Evolutionary conservation across 2,329 filamentous ascomycete species (phyloP).

Genomic region (Microascus cirrosus): DNA sequence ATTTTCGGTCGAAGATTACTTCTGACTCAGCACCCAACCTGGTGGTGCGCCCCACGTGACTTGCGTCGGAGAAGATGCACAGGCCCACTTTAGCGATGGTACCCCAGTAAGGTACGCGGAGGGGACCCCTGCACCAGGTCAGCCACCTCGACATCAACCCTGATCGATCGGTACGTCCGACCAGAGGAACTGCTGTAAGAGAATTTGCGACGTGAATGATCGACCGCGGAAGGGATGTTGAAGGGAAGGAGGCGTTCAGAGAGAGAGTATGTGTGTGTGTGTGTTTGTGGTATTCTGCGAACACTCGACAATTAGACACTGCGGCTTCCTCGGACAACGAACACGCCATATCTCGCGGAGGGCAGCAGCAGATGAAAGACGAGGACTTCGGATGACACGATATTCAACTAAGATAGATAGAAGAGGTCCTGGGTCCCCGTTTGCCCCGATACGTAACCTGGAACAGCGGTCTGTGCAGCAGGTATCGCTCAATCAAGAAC

Average conservation of each 20-base stretch:
- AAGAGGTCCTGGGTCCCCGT: background rate
- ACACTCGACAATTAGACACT: background rate
- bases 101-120: background rate
- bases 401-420: background rate
- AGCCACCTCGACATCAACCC: background rate
- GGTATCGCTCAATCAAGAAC: background rate
- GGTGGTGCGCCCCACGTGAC: background rate
- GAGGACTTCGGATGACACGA: background rate
- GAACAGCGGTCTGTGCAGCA: background rate
- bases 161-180: background rate
- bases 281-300: background rate
- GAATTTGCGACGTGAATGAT: background rate
- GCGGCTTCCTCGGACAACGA: background rate
- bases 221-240: background rate
- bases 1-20: background rate
- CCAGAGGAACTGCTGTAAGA: background rate
- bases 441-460: background rate
- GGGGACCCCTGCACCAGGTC: background rate
- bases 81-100: background rate
- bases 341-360: background rate
- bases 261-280: too few species aligned
- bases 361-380: background rate
- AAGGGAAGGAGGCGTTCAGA: too few species aligned
- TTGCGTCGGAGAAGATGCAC: background rate
- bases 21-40: background rate